Base-by-base conservation (phyloP, 73 alveolate species). In the Chromera velia region DNA sequence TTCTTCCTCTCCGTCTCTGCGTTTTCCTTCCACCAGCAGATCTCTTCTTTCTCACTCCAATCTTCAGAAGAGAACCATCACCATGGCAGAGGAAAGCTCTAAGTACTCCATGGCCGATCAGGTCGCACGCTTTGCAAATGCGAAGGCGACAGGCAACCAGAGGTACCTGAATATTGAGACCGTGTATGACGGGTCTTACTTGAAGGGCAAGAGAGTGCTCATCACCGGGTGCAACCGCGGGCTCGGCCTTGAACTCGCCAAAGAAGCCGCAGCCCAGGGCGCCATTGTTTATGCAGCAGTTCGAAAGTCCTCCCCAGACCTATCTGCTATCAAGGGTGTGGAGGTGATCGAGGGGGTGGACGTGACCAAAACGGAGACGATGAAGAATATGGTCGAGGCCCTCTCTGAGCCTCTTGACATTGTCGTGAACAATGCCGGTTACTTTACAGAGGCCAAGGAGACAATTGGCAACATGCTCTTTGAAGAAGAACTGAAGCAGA, bases 111-210 rank as follows among this genome's bases (percentile, higher is more conserved):
- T n/a, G n/a, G n/a, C n/a, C n/a, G n/a, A n/a, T n/a, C n/a, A n/a
- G n/a, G n/a, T n/a, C n/a, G n/a, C n/a, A n/a, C n/a, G n/a, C n/a
- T n/a, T n/a, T n/a, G n/a, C n/a, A n/a, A n/a, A n/a, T n/a, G n/a
- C n/a, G n/a, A n/a, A n/a, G n/a, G n/a, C n/a, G n/a, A n/a, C n/a
- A n/a, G n/a, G 62, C 55, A 9, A 6, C 31, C 66, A 74, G 85
- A 77, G 85, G 46, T 78, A 40, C 66, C 47, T 78, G 73, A 65
- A 78, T 47, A 78, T 78, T 32, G 79, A 67, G 33, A 31, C 85
- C n/a, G 85, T 78, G 66, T 78, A 78, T 9, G 85, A 78, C 65
- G 85, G 85, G 33, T 67, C 85, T 28, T 78, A 72, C 75, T 33
- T 78, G 73, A 78, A 78, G 34, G 85, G 77, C 66, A 46, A 46